phyloP scores from a whole-genome alignment of 1,284 basidiomycete genomes.

The Cryptococcus sp. region DNA sequence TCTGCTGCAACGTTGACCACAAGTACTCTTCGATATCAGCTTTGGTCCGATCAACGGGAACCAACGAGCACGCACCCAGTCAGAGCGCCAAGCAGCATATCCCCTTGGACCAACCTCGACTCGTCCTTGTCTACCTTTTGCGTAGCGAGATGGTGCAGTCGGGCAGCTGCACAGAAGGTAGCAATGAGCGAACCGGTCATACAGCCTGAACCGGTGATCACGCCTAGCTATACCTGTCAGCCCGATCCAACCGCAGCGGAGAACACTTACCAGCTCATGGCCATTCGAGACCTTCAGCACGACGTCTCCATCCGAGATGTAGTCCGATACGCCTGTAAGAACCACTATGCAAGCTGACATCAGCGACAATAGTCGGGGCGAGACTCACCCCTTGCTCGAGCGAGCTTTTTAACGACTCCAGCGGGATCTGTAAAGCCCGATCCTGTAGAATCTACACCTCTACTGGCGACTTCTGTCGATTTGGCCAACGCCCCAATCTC shows the following conservation, averaged over 20 bases:
- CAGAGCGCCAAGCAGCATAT: constrained; percentile 67
- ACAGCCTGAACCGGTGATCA: constrained; percentile 87
- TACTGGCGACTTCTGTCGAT: constrained; percentile 70
- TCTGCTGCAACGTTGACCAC: constrained; percentile 80
- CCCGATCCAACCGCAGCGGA: not conserved
- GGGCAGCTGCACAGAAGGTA: constrained; percentile 67
- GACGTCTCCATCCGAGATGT: constrained; percentile 72
- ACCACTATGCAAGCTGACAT: constrained; percentile 68
- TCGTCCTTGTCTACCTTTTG: constrained; percentile 16
- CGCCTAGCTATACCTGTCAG: constrained; percentile 52
- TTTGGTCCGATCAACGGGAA: no score
- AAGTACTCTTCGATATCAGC: no score
- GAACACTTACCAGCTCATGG: constrained; percentile 51
- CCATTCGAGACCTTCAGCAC: constrained; percentile 73
- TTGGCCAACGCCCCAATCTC: constrained; percentile 76
- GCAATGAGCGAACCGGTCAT: constrained; percentile 56
- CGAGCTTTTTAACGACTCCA: constrained; percentile 63
- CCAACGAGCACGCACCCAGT: constrained; percentile 62
- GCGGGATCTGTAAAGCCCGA: constrained; percentile 69
- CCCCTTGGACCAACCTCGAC: constrained; percentile 56
- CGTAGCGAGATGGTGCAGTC: constrained; percentile 35
- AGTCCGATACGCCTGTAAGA: constrained; percentile 77
- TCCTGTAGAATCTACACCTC: constrained; percentile 83
- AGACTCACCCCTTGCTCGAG: constrained; percentile 65
- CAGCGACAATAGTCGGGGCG: not conserved